These are phyloP conservation scores for Pouteria glomerata DNA, from an alignment of 148 eudicot species.

Conservation along the genomic window DNA sequence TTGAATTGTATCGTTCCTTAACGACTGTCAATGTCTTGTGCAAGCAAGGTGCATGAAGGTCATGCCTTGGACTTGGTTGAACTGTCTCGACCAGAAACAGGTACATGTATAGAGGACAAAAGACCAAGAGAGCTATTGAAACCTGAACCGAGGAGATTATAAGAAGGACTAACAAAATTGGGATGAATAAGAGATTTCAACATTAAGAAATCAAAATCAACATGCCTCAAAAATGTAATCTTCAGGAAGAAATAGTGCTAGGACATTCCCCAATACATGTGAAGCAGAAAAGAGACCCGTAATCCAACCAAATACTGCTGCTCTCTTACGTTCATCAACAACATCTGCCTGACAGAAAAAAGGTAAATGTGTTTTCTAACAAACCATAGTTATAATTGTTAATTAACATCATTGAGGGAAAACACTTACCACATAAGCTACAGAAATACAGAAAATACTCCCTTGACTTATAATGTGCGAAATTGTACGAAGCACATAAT, in stretches of 20 bases:
- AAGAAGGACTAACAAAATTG: background rate
- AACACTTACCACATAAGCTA: conserved; percentile 80
- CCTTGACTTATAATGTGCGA: conserved; percentile 81
- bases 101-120: conserved; percentile 64
- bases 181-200: background rate
- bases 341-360: conserved; percentile 65
- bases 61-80: conserved; percentile 30
- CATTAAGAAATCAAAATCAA: background rate
- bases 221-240: conserved; percentile 69
- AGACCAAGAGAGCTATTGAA: conserved; percentile 64
- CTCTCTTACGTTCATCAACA: conserved; percentile 54
- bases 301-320: conserved; percentile 84
- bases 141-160: conserved; percentile 42
- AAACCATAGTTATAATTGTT: background rate
- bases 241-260: conserved; percentile 86
- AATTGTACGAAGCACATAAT: conserved; percentile 66
- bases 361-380: background rate
- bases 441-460: conserved; percentile 89
- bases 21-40: conserved; percentile 37
- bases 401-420: conserved; percentile 3
- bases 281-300: conserved; percentile 81
- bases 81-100: conserved; percentile 66
- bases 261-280: conserved; percentile 67
- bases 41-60: conserved; percentile 24
- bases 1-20: conserved; percentile 50